phyloP scores from a whole-genome alignment of 2,329 filamentous ascomycete genomes.

The Talaromyces sp. region DNA sequence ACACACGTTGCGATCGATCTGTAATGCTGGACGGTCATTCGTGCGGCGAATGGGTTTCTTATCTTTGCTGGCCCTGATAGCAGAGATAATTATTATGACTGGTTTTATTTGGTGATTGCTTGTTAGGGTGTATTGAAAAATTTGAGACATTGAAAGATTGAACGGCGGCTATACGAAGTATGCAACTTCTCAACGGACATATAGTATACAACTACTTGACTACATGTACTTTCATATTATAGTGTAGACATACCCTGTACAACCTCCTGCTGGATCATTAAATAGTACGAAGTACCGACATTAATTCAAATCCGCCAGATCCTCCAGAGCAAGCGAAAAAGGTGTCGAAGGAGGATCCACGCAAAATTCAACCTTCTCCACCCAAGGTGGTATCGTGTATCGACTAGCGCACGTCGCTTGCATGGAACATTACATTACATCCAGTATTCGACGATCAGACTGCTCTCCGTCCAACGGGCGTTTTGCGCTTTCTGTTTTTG shows the following conservation, averaged over 20 bases:
- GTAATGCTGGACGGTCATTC: background rate
- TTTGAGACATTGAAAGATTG: no score
- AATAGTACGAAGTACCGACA: background rate
- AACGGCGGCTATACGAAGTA: no score
- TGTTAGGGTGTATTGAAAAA: background rate
- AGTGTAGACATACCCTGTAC: background rate
- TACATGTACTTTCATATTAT: background rate
- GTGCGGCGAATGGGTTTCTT: background rate
- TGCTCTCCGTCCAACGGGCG: background rate
- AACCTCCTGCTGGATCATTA: background rate
- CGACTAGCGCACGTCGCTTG: background rate
- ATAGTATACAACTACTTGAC: no score
- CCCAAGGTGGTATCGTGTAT: background rate
- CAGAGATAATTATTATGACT: background rate
- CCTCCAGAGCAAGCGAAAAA: background rate
- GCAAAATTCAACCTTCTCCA: background rate
- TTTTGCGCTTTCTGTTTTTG: background rate
- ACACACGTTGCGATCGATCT: background rate
- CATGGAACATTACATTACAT: background rate
- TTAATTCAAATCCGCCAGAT: background rate
- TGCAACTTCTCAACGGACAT: no score
- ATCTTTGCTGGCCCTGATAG: background rate
- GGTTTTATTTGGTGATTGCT: background rate
- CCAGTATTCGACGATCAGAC: background rate
- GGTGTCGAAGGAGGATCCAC: background rate